Evolutionary conservation across 257 asterid genomes (phyloP).

Genomic region (Scutellaria barbata): DNA sequence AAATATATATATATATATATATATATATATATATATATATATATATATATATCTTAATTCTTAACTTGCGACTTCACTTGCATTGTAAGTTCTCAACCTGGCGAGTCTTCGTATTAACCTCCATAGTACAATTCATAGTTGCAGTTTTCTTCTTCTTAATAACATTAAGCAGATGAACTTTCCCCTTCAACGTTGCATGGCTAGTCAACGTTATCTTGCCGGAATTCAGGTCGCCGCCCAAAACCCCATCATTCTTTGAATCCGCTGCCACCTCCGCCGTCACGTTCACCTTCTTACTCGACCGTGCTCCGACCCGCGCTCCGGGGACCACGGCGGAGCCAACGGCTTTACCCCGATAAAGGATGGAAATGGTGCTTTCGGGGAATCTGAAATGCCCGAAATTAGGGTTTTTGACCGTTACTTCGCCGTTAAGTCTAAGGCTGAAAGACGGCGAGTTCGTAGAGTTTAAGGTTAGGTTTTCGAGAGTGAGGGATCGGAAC

Average conservation of each 20-base stretch:
- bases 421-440: slow-evolving; percentile 27
- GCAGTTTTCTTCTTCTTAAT: slow-evolving; percentile 35
- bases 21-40: no score
- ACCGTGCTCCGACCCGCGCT: slow-evolving; percentile 17
- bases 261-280: slow-evolving; percentile 24
- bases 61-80: no score
- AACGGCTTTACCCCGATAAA: slow-evolving; percentile 30
- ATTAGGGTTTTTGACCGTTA: slow-evolving; percentile 30
- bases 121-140: slow-evolving; percentile 16
- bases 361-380: slow-evolving; percentile 15
- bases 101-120: no score
- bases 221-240: slow-evolving; percentile 28
- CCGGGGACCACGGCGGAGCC: slow-evolving; percentile 27
- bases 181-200: slow-evolving; percentile 32
- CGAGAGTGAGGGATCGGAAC: no score
- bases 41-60: no score
- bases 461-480: no score
- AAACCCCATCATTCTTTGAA: not conserved
- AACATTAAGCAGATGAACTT: slow-evolving; percentile 24
- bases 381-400: slow-evolving; percentile 38
- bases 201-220: slow-evolving; percentile 35
- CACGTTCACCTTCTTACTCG: slow-evolving; percentile 28
- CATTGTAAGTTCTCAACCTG: no score
- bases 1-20: no score
- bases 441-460: slow-evolving; percentile 23